Evolutionary conservation across 306 rosid genomes (phyloP), one percentile per base, ranked within the genome.

Genomic region (Alnus glutinosa): DNA sequence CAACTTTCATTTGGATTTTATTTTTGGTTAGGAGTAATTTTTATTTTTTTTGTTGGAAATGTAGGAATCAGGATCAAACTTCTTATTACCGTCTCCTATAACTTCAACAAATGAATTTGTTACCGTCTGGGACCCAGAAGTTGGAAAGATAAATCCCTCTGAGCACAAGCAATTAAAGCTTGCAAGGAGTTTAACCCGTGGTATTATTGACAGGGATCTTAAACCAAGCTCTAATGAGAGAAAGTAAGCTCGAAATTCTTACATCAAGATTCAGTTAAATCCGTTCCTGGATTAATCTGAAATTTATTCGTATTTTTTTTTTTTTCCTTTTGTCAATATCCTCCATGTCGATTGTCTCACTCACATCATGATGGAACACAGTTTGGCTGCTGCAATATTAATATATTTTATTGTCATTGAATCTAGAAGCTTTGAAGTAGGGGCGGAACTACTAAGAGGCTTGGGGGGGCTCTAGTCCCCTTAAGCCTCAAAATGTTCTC

Each of bases 141-240:
- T 93, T 66, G 99, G 97, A 64, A 95, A 87, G 86, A 84, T 89
- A 71, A 93, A 95, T 81, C 99, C 98, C 48, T 95, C 97, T 32
- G 99, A 95, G 87, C 98, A 95, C 88, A 95, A 93, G 89, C 99
- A 93, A 83, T 88, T 95, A 84, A 95, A 93, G 90, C 92, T 93
- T 71, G 97, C 97, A 3, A 90, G 98, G 87, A 93, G 99, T 79
- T 89, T 95, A 87, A 93, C 99, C 67, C 97, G 98, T 55, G 98
- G 98, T 70, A 90, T 95, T 84, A 95, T 95, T 83, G 99, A 95
- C 85, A 88, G 94, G 87, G 98, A 95, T 89, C 93, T 95, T 70
- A 95, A 91, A 83, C 98, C 99, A 68, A 95, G 99, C 93, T 55
- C 80, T 13, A 93, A 90, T 55, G 97, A 95, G 84, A 92, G 98